Evolutionary conservation across 2,329 filamentous ascomycete genomes (phyloP), one percentile per base, ranked within the genome.

Genomic region (Nigrospora sphaerica): DNA sequence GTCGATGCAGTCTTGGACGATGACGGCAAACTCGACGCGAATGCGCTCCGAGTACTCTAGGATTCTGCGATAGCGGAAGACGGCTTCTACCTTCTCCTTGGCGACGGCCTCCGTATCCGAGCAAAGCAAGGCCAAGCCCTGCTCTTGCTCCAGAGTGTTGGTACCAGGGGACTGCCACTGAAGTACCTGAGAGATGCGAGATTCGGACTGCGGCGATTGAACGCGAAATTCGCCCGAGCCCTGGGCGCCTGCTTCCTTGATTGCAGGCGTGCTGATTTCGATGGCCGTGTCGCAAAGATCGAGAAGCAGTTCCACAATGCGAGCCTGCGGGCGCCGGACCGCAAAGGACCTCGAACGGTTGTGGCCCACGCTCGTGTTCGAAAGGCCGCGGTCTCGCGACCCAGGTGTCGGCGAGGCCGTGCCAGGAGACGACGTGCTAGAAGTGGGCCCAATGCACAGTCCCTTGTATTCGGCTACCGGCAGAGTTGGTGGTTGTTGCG

Each of bases 11-110:
- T 96, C 89, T 59, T 97, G 89, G 3, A 98, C 92, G 48, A 96
- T 75, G 23, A 95, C 80, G 28, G 92, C 86, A 58, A 96, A 95
- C 59, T 98, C 93, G 40, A 96, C 79, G 4, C 95, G 87, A 52
- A 98, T 95, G 32, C 95, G 84, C 67, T 98, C 93, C 0, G 91
- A 85, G 62, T 98, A 98, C 63, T 98, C 93, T 32, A 98, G 83
- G 43, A 97, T 95, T 56, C 86, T 85, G 43, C 92, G 85, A 64
- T 97, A 89, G 32, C 93, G 86, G 53, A 95, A 83, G 7, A 97
- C 88, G 5, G 92, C 88, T 58, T 98, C 93, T 2, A 97, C 88
- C 63, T 98, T 98, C 39, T 86, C 80, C 58, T 83, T 88, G 23
- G 91, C 87, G 35, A 89, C 79, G 58, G 79, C 83, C 62, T 93